These are phyloP conservation scores for Ceratorhiza oryzae-sativae DNA, from an alignment of 1,284 basidiomycete genomes.

Conservation along the genomic window DNA sequence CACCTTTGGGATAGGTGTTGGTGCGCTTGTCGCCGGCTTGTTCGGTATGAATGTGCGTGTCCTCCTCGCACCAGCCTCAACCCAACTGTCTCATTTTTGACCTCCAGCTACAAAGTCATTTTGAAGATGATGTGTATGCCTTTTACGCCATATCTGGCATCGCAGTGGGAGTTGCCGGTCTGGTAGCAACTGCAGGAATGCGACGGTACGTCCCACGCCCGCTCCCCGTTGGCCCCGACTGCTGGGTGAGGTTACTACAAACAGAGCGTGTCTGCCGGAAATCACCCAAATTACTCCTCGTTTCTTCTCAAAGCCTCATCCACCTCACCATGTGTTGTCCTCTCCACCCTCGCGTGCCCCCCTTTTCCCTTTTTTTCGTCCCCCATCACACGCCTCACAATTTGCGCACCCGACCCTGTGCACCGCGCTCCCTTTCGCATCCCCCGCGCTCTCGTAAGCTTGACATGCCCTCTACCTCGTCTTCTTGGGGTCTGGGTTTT, in stretches of 20 bases:
- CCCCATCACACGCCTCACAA: conserved; percentile 14
- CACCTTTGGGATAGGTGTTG: conserved; percentile 91
- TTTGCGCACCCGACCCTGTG: conserved; percentile 27
- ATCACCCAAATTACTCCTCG: conserved; percentile 15
- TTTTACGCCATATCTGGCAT: conserved; percentile 68
- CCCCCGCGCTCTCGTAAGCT: conserved; percentile 1
- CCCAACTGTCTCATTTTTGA: conserved; percentile 3
- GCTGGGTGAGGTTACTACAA: conserved; percentile 1
- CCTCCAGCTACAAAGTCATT: conserved; percentile 67
- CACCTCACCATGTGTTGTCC: conserved; percentile 32
- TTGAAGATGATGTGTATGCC: conserved; percentile 72
- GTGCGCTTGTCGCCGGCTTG: conserved; percentile 88
- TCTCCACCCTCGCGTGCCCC: conserved; percentile 41
- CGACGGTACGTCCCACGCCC: conserved; percentile 58
- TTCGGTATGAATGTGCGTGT: conserved; percentile 93
- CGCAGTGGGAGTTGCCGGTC: conserved; percentile 61
- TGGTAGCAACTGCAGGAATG: conserved; percentile 67
- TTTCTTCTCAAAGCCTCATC: conserved; percentile 35
- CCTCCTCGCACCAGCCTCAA: not conserved
- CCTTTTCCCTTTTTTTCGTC: conserved; percentile 9
- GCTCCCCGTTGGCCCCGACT: conserved; percentile 17
- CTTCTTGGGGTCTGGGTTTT: conserved; percentile 16
- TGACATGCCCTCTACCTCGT: not conserved
- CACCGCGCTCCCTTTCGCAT: conserved; percentile 5
- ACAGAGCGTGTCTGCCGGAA: conserved; percentile 15